Base-by-base conservation (phyloP, 2,329 filamentous ascomycete species). In the Calonectria multiphialidica region DNA sequence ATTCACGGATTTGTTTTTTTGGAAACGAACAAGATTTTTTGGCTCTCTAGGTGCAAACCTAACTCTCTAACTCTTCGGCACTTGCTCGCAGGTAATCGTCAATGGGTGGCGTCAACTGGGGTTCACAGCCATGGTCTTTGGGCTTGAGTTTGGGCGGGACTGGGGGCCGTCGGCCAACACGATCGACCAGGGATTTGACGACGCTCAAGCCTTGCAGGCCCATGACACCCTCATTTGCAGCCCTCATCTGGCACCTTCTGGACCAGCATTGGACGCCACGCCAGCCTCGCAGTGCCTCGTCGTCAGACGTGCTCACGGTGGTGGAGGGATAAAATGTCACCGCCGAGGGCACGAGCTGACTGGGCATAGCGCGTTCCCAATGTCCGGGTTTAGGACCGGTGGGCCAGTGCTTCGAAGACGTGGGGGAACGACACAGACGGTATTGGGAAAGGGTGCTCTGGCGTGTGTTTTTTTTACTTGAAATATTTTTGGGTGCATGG, bases 11-110 rank as follows among this genome's bases (percentile, higher is more conserved):
- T 61, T n/a, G n/a, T n/a, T 21, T 68, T 55, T 61, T 68, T 71
- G 68, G 71, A 72, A 63, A 59, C 45, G 74, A 72, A 74, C 71
- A 79, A 79, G 76, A 44, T 75, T 71, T 76, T 73, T 73, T 68
- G 65, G 71, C 66, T 78, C 66, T 78, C 70, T 78, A 49, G 77
- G 78, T 79, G 78, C 78, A 74, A 79, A 79, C 78, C 78, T 73
- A 70, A 59, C 70, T 75, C 70, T 75, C 45, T 45, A 45, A 50
- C 28, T 35, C n/a, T 47, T n/a, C 55, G 35, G 45, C 57, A 61
- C 61, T 71, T 67, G 49, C 47, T 72, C 53, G 30, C 53, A 37
- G 53, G 53, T 30, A 57, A 25, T 59, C 57, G 57, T 67, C 66
- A 62, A 65, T 55, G 62, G 62, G 59, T 45, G 55, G 49, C 69